Base-by-base conservation (phyloP, 2,329 filamentous ascomycete genomes). In the Clarireedia homoeocarpa region DNA sequence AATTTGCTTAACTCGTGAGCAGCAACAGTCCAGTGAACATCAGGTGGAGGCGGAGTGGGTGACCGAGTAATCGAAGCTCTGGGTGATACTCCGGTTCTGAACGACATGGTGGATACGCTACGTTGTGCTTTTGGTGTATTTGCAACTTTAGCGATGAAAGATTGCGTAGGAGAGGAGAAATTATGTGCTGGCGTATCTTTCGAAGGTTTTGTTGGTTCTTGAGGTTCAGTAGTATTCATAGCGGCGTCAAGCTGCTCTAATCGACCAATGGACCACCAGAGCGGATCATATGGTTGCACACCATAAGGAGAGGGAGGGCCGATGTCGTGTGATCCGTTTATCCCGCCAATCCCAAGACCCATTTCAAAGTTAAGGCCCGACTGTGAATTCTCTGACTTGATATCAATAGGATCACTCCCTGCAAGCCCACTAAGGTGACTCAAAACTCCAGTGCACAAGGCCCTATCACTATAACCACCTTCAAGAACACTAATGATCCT, bases 391-490 rank as follows among this genome's bases (percentile, higher is more conserved):
- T 73, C 72, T 34, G 75, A 70, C 55, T 67, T 72, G 26, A 69
- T 70, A 40, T 63, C 61, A 42, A 68, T 67, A 34, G 70, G 72
- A 53, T 77, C 80, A 23, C 75, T 75, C 42, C 83, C 82, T 42
- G 83, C 84, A 40, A 99, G 78, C 5, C 92, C 94, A 63, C 88
- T 89, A 17, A 99, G 70, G 71, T 99, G 94, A 69, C 91, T 95
- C 57, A 96, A 74, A 3, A 96, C 85, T 46, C 94, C 94, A 36
- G 90, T 96, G 52, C 82, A 86, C 49, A 99, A 74, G 7, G 94
- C 94, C 57, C 91, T 83, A 71, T 99, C 89, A 68, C 91, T 96
- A 68, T 99, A 99, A 0, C 94, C 94, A 34, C 94, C 94, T 72
- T 99, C 94, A 23, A 99, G 78, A 2, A 97, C 91, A 69, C 92